A percentile compares a stretch with the other conserved stretches of the same genome.
phyloP scores from a whole-genome alignment of 495 filamentous ascomycete species.

The Poronia punctata region DNA sequence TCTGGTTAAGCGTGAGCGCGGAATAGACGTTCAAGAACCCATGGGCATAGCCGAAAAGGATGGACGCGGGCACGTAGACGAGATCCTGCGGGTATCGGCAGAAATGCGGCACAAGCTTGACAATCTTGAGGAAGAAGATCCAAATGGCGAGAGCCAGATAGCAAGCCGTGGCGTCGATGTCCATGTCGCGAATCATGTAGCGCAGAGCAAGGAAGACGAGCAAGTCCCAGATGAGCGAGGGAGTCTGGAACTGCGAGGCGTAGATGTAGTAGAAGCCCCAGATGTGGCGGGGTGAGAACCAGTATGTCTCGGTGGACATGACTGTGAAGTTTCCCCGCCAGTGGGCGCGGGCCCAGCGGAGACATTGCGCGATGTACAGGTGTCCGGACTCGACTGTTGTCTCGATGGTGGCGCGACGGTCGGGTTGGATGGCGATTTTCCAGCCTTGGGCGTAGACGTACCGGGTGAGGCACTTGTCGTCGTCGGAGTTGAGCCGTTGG shows the following conservation, averaged over 20 bases:
- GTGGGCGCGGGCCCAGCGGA: conserved; percentile 75
- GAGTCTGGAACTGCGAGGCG: conserved; percentile 64
- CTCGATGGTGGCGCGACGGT: conserved; percentile 63
- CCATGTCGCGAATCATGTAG: neutral
- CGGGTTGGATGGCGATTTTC: conserved; percentile 73
- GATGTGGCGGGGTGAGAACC: conserved; percentile 31
- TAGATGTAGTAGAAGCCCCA: conserved; percentile 76
- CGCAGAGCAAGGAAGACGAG: conserved; percentile 47
- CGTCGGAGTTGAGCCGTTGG: conserved; percentile 71
- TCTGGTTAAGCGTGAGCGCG: conserved; percentile 52
- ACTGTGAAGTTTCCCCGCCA: conserved; percentile 77
- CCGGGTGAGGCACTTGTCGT: conserved; percentile 79
- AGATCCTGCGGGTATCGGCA: conserved; percentile 63
- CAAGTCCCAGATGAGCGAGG: conserved; percentile 58
- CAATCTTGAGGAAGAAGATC: conserved; percentile 62
- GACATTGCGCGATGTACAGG: conserved; percentile 70
- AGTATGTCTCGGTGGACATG: conserved; percentile 60
- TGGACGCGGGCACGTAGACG: conserved; percentile 60
- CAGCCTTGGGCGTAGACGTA: conserved; percentile 71
- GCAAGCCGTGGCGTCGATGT: too few species aligned
- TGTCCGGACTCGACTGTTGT: conserved; percentile 69
- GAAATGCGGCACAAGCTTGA: conserved; percentile 72
- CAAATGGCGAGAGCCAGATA: conserved; percentile 37
- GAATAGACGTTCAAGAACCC: conserved; percentile 73
- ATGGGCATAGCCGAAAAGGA: conserved; percentile 73